Conservation (phyloP, 1,284 basidiomycete genomes). For the Athelia psychrophila region DNA sequence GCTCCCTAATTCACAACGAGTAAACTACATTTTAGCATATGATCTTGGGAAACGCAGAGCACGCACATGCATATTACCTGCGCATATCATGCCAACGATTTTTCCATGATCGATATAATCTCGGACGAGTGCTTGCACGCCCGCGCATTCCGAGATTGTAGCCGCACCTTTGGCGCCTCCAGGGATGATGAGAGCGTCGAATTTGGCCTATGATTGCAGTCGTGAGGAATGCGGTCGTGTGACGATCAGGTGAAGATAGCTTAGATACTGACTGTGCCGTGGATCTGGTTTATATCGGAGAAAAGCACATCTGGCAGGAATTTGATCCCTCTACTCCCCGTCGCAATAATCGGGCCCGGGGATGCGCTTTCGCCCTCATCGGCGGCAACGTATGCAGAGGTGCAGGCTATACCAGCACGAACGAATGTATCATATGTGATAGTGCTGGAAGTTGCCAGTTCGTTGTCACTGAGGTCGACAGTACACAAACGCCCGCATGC, state of each 20-base stretch:
- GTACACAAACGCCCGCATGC: constrained; percentile 15
- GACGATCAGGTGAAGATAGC: background rate
- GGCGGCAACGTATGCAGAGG: constrained; percentile 61
- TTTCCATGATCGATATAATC: constrained; percentile 61
- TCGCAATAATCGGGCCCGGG: constrained; percentile 28
- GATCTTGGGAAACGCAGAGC: no score
- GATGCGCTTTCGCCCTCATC: constrained; percentile 14
- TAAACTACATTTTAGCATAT: no score
- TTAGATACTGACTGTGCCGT: no score
- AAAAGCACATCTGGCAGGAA: constrained; percentile 60
- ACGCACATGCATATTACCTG: constrained; percentile 42
- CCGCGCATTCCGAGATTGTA: constrained; percentile 57
- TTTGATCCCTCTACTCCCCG: constrained; percentile 54
- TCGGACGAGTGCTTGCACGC: constrained; percentile 64
- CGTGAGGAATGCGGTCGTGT: constrained; percentile 6
- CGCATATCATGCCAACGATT: constrained; percentile 81
- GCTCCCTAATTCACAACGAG: constrained; percentile 50
- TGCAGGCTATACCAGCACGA: constrained; percentile 63
- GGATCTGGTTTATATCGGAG: background rate
- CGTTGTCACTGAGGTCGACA: constrained; percentile 2
- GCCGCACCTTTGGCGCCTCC: constrained; percentile 82
- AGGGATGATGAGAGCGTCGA: constrained; percentile 73
- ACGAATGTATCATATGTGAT: constrained; percentile 80
- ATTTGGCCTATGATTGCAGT: constrained; percentile 59
- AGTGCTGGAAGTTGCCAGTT: constrained; percentile 45